Evolutionary conservation across 148 eudicot genomes (phyloP).

Genomic region (Hydrangea macrophylla): DNA sequence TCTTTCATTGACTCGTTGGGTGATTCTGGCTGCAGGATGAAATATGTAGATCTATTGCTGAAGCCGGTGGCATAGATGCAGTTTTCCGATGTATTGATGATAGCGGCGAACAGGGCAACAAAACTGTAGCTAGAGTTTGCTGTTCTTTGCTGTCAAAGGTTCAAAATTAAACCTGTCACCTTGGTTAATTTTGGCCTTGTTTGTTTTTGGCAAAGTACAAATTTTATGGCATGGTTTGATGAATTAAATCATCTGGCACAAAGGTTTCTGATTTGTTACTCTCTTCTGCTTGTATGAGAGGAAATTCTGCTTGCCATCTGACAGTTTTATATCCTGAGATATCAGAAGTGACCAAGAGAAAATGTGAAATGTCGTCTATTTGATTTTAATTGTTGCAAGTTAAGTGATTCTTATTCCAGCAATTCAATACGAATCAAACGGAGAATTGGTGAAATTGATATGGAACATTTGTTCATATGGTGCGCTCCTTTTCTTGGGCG

Average conservation of each 20-base stretch:
- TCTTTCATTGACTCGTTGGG: background rate
- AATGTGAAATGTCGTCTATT: background rate
- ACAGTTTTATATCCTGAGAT: background rate
- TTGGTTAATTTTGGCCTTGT: background rate
- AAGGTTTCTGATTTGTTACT: background rate
- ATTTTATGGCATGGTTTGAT: background rate
- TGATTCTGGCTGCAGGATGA: conserved; percentile 67
- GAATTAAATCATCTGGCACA: background rate
- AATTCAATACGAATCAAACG: background rate
- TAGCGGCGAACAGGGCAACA: conserved; percentile 69
- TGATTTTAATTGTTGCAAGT: background rate
- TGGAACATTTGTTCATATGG: background rate
- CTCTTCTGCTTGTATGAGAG: background rate
- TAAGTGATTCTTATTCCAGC: background rate
- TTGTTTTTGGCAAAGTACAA: background rate
- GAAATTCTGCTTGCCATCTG: background rate
- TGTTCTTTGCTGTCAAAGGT: conserved; percentile 86
- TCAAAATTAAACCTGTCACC: conserved; percentile 10
- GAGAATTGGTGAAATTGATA: background rate
- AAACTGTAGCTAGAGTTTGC: conserved; percentile 56
- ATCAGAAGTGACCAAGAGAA: background rate
- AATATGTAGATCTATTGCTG: conserved; percentile 83
- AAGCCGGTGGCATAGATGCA: conserved; percentile 82
- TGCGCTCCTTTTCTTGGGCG: background rate
- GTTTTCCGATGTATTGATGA: conserved; percentile 73